These are phyloP conservation scores for Paramecium caudatum DNA, from an alignment of 73 alveolate species.

Conservation along the genomic window DNA sequence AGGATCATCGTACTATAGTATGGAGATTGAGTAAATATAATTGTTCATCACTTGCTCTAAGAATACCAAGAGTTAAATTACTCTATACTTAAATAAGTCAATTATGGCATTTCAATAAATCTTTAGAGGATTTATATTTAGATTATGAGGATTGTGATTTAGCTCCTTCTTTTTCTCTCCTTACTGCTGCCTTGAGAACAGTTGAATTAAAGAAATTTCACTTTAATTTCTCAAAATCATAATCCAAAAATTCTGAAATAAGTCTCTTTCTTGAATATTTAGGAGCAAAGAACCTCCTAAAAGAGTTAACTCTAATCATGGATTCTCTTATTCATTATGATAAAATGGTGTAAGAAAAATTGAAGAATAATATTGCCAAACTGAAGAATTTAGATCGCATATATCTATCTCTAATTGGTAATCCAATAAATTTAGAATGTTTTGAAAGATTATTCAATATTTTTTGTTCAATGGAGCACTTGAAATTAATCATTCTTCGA, in stretches of 20 bases:
- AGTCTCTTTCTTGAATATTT: conserved; percentile 33
- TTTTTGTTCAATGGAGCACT: not conserved
- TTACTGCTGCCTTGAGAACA: not conserved
- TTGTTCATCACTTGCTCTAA: not conserved
- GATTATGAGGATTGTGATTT: conserved; percentile 30
- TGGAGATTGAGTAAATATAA: not conserved
- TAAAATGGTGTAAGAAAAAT: not conserved
- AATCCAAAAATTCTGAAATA: conserved; percentile 14
- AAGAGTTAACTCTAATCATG: conserved; percentile 15
- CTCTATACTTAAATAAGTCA: not conserved
- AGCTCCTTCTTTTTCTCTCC: not conserved
- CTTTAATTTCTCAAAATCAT: not conserved
- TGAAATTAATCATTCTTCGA: not conserved
- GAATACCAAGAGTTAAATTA: conserved; percentile 29
- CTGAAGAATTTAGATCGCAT: not conserved
- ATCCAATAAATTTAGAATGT: not conserved
- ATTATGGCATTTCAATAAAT: conserved; percentile 26
- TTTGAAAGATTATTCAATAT: not conserved
- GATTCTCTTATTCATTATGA: not conserved
- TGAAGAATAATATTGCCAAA: not conserved
- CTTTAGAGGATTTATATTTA: not conserved
- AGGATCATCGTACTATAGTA: conserved; percentile 17
- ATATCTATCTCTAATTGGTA: not conserved
- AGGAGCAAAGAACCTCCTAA: not conserved
- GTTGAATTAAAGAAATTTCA: not conserved